phyloP scores from a whole-genome alignment of 2,329 filamentous ascomycete species.

The Colletotrichum sp. region DNA sequence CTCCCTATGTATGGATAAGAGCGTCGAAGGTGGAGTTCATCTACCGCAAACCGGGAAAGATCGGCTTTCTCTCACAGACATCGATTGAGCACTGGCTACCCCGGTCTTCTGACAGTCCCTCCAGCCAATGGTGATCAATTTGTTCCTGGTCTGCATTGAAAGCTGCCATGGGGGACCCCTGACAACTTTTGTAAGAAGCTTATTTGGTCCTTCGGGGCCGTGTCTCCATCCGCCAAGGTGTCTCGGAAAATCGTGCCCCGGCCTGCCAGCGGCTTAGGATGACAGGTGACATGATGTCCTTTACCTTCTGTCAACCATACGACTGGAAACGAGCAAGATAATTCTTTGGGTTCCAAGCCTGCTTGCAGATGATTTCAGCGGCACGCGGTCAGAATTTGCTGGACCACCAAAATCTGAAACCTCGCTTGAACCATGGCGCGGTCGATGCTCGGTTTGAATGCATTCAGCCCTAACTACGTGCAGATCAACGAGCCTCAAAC shows the following conservation, averaged over 20 bases:
- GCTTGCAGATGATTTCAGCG: not conserved
- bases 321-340: not conserved
- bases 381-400: not conserved
- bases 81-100: not conserved
- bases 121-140: not conserved
- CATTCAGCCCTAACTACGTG: not conserved
- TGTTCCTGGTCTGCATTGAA: not conserved
- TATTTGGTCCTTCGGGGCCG: not conserved
- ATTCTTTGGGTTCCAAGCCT: not conserved
- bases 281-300: conserved; percentile 14
- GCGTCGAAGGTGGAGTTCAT: not conserved
- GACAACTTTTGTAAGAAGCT: not conserved
- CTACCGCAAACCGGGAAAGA: conserved; percentile 8
- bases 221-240: not conserved
- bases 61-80: not conserved
- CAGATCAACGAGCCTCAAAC: not conserved
- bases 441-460: not conserved
- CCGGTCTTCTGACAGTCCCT: not conserved
- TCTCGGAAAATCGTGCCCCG: not conserved
- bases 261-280: conserved; percentile 4
- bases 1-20: not conserved
- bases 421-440: not conserved
- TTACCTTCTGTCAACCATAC: not conserved
- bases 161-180: not conserved
- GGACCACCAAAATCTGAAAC: not conserved